Conservation (phyloP, 139 green algal species). For the Chlorella sp. region DNA sequence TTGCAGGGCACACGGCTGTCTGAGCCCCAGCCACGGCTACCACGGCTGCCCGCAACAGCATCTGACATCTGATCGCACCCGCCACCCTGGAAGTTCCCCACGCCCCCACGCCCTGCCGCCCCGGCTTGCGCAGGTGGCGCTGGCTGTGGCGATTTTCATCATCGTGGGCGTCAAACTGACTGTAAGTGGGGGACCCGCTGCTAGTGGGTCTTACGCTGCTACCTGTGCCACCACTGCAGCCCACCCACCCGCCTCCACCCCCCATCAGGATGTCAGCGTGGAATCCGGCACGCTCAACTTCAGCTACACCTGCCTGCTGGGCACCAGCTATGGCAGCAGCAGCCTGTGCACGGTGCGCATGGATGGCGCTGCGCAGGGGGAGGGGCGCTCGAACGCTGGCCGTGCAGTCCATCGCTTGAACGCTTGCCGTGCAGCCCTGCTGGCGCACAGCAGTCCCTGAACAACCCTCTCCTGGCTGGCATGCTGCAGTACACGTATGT, state of each 20-base stretch:
- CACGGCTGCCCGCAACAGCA: too few species aligned
- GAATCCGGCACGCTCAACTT: neutral
- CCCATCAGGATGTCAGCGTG: too few species aligned
- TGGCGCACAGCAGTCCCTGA: neutral
- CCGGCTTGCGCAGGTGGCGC: neutral
- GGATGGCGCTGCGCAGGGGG: neutral
- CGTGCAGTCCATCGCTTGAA: neutral
- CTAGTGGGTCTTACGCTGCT: too few species aligned
- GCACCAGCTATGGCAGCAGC: neutral
- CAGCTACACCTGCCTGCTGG: slow-evolving; percentile 11
- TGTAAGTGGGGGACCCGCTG: too few species aligned
- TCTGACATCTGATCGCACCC: too few species aligned
- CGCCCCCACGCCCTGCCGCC: neutral
- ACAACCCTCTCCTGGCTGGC: neutral
- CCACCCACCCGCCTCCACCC: too few species aligned
- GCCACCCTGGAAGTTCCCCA: too few species aligned
- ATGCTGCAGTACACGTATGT: slow-evolving; percentile 13
- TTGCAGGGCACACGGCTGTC: neutral
- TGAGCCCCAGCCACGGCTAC: too few species aligned
- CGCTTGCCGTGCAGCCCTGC: neutral
- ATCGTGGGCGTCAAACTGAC: neutral
- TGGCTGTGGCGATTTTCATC: neutral
- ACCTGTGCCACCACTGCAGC: too few species aligned
- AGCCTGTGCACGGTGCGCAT: neutral
- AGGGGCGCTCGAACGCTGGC: too few species aligned